phyloP scores from a whole-genome alignment of 2,329 filamentous ascomycete species.

The Colletotrichum sp. region DNA sequence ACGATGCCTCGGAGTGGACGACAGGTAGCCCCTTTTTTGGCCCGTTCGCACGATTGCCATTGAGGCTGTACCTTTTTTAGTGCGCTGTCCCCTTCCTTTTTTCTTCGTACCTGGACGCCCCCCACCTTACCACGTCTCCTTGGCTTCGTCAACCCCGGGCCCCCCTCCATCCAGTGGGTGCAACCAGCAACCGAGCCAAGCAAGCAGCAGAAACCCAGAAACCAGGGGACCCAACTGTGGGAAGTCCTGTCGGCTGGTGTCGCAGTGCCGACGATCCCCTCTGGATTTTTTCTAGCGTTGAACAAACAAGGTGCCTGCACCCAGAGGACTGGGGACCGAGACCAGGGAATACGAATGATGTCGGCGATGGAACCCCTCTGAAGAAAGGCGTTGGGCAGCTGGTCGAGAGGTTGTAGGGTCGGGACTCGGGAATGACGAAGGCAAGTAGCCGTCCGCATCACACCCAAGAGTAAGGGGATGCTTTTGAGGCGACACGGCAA shows the following conservation, averaged over 20 bases:
- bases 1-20: conserved; percentile 8
- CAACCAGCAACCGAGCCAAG: conserved; percentile 19
- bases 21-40: conserved; percentile 16
- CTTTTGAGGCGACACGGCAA: not conserved
- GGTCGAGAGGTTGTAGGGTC: not conserved
- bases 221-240: conserved; percentile 8
- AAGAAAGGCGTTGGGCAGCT: not conserved
- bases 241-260: conserved; percentile 15
- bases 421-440: conserved; percentile 6
- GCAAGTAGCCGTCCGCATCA: conserved; percentile 11
- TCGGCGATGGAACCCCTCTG: conserved; percentile 12
- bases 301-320: conserved; percentile 18
- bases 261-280: conserved; percentile 21
- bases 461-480: not conserved
- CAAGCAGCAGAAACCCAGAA: conserved; percentile 15
- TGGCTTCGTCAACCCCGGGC: not conserved
- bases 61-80: conserved; percentile 22
- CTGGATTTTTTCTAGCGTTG: conserved; percentile 19
- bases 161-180: conserved; percentile 5
- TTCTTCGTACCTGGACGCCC: conserved; percentile 18
- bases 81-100: conserved; percentile 5
- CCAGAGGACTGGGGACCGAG: conserved; percentile 4
- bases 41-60: conserved; percentile 16
- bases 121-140: not conserved
- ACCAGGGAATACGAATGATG: conserved; percentile 24